A percentile compares a stretch with the other conserved stretches of the same genome.
Conservation (phyloP, 805 yeast species). For the Saturnispora besseyi region DNA sequence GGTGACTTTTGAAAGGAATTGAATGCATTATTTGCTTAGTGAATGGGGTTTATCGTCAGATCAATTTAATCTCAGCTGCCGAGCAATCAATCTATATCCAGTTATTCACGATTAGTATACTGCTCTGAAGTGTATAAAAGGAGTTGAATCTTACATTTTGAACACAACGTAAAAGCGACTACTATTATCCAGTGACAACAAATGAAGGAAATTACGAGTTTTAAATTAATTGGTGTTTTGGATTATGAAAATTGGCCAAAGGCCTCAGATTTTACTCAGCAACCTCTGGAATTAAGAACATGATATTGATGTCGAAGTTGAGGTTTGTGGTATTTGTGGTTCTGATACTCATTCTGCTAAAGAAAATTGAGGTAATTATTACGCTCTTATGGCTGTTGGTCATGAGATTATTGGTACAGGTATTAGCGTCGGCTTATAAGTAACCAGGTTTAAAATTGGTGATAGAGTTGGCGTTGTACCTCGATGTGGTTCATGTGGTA, state of each 20-base stretch:
- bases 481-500: conserved; percentile 29
- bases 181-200: too few relatives aligned
- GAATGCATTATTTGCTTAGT: too few relatives aligned
- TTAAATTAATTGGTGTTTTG: conserved; percentile 13
- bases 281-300: conserved; percentile 12
- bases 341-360: conserved; percentile 38
- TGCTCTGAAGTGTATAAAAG: neutral
- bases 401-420: conserved; percentile 40
- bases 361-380: conserved; percentile 22
- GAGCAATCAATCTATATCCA: neutral
- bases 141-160: neutral
- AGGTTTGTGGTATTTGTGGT: conserved; percentile 41
- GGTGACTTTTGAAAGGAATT: too few relatives aligned
- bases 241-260: conserved; percentile 11
- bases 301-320: conserved; percentile 35
- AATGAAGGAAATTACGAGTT: neutral
- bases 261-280: conserved; percentile 12
- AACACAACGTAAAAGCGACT: too few relatives aligned
- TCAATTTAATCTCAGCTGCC: neutral
- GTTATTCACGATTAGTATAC: neutral
- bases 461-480: conserved; percentile 47
- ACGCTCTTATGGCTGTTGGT: conserved; percentile 28
- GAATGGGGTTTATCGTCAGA: neutral
- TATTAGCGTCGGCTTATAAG: conserved; percentile 29
- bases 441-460: conserved; percentile 31